Evolutionary conservation across 768 basidiomycete genomes (phyloP), one percentile per base, ranked within the genome.

Genomic region (Termitomyces sp.): DNA sequence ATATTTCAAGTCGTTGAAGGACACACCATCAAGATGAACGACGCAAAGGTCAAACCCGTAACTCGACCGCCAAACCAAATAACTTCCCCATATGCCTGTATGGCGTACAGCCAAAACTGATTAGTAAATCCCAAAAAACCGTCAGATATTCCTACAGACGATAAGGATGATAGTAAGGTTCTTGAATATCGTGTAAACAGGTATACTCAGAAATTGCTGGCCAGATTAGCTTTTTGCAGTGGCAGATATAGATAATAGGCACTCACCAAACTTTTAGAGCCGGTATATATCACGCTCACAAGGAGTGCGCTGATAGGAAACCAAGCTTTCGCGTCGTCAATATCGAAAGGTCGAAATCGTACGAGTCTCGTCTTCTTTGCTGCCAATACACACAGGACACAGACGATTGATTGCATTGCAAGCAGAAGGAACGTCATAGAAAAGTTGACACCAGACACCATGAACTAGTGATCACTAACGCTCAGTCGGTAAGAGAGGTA

Each of bases 121-220:
- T 64, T 50, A 61, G 49, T 16, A 32, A 24, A 56, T 35, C 24
- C 52, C 11, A 52, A 15, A 46, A 59, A 20, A 32, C 50, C 39
- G 60, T 15, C 48, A 0, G 55, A 65, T 28, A 13, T 44, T 15
- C 12, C 53, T 35, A 80, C 90, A 66, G 65, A 94, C 96, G 70
- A 98, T 98, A 33, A 99, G 83, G 66, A 99, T 98, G 69, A 98
- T 99, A n/a, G 97, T 98, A 69, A 98, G 71, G 73, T 99, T 99
- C 76, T 99, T 99, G 85, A 98, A 98, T 65, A 99, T 98, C 0
- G 97, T 98, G 76, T 98, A 99, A 32, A 98, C 88, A 0, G 97
- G 97, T 75, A 99, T 98, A 65, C 87, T 92, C 53, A 99, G 81
- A 75, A 88, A 94, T 96, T 98, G 97, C 95, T 98, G 74, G 6